phyloP scores from a whole-genome alignment of 495 filamentous ascomycete genomes.

The Xanthoparmelia taractica region DNA sequence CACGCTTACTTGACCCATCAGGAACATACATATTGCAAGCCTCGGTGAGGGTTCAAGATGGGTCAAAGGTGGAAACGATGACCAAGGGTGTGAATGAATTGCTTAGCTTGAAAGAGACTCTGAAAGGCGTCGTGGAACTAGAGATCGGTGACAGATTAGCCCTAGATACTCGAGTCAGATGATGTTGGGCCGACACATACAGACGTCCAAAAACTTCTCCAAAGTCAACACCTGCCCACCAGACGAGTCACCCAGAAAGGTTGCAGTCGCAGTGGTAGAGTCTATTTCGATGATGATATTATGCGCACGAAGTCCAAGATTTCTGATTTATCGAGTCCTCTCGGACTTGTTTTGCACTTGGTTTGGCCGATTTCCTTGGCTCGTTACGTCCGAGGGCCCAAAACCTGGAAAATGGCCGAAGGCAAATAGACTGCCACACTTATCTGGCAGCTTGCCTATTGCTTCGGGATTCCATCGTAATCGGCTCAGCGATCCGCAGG shows the following conservation, averaged over 20 bases:
- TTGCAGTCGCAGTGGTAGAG: background rate
- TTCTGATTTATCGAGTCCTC: background rate
- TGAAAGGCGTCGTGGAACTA: constrained; percentile 59
- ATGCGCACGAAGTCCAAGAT: background rate
- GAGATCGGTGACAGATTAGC: constrained; percentile 55
- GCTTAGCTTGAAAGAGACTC: constrained; percentile 49
- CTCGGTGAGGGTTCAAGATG: constrained; percentile 42
- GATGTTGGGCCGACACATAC: constrained; percentile 5
- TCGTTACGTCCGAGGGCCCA: background rate
- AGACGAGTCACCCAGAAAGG: background rate
- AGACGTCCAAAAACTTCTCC: background rate
- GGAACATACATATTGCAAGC: constrained; percentile 47
- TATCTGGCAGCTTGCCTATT: background rate
- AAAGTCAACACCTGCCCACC: background rate
- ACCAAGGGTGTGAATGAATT: constrained; percentile 52
- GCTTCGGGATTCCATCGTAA: background rate
- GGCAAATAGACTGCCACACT: background rate
- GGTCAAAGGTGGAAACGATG: constrained; percentile 47
- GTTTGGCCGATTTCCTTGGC: background rate
- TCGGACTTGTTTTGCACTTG: background rate
- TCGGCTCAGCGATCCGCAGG: constrained; percentile 12
- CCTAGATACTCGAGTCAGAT: constrained; percentile 55
- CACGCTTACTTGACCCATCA: constrained; percentile 39
- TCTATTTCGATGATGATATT: background rate
- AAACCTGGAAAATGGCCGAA: background rate